phyloP scores from a whole-genome alignment of 306 rosid genomes.

The Acacia confusa region DNA sequence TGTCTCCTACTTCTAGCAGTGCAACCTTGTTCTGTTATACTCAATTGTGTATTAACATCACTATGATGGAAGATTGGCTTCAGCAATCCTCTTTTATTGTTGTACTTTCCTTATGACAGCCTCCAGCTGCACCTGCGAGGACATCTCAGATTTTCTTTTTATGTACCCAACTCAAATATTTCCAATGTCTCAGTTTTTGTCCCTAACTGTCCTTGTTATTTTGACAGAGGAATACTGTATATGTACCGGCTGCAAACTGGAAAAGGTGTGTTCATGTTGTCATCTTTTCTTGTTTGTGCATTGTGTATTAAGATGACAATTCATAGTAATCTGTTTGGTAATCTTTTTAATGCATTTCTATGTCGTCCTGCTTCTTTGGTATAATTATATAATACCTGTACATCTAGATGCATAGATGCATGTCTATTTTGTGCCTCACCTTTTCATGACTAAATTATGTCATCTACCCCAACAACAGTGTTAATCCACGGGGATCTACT shows the following conservation, averaged over 20 bases:
- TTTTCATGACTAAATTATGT: not conserved
- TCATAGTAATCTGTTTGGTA: not conserved
- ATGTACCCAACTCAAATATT: not conserved
- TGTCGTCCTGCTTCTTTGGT: not conserved
- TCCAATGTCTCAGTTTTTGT: not conserved
- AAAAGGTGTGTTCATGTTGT: constrained; percentile 60
- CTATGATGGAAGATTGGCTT: constrained; percentile 4
- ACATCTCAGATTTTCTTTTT: constrained; percentile 14
- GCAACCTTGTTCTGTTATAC: not conserved
- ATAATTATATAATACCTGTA: not conserved
- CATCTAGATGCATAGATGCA: not conserved
- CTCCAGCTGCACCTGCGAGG: constrained; percentile 13
- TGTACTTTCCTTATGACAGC: constrained; percentile 3
- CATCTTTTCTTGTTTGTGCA: not conserved
- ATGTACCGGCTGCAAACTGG: constrained; percentile 80
- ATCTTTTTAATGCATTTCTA: not conserved
- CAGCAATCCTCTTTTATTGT: constrained; percentile 7
- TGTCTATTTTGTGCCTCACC: not conserved
- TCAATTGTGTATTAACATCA: not conserved
- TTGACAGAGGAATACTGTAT: constrained; percentile 74
- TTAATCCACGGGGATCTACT: not conserved
- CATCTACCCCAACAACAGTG: not conserved
- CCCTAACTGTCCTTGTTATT: constrained; percentile 37
- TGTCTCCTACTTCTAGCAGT: not conserved
- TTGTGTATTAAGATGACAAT: not conserved